Base-by-base conservation (phyloP, 176 grass and related monocot genomes). In the Musa troglodytarum region DNA sequence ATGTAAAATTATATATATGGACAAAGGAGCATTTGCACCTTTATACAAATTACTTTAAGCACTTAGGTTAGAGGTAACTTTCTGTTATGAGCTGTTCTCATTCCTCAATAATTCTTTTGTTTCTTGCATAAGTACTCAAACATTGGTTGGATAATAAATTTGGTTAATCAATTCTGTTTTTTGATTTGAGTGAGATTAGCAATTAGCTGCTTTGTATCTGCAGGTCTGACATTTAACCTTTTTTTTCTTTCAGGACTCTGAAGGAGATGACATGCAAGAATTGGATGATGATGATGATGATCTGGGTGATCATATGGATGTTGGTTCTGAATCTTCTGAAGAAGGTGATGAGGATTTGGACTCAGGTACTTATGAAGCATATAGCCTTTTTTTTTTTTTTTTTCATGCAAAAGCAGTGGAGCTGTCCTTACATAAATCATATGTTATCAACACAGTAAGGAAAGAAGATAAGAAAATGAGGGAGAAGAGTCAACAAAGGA, bases 311-410 rank as follows among this genome's bases (percentile, higher is more conserved):
- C 82, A 83, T 52, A 82, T 90, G 58, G 86, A 84, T 84, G 75
- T 29, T 80, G 72, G 73, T 79, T 91, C 95, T 79, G 58, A 80
- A 79, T 86, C 88, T 77, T 81, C 80, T 74, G 83, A 83, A 83
- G 83, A 82, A 65, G 81, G 63, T 77, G 78, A 50, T 78, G 76
- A 90, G 64, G 81, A 79, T 73, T 69, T 77, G 63, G 80, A 81
- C 78, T 87, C 90, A 76, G 95, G 95, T 99, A 73, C 69, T 79
- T 11, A 16, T 15, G 8, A 70, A 20, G 11, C 21, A 21, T 70
- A n/a, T 51, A 20, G 0, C 50, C 77, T 77, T 83, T 25, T 61
- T 14, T 49, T 77, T 70, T 19, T 1, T 1, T 28, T 28, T 28
- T 28, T 43, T 43, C 0, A 43, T 43, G 34, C 34, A 43, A 43